phyloP scores from a whole-genome alignment of 179 eudicot species.

The Spinacia oleracea region DNA sequence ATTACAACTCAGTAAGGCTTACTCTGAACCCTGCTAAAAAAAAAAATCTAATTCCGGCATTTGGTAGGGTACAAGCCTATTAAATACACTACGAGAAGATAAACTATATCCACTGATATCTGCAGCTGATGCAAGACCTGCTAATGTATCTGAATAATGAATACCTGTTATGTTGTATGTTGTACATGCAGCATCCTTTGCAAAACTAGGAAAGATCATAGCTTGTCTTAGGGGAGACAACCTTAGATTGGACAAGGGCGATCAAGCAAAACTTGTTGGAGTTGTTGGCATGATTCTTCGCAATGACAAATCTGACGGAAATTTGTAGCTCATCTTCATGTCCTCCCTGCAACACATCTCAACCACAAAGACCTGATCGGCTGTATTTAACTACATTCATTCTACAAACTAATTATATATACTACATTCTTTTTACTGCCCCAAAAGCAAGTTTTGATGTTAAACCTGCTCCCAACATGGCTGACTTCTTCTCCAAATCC shows the following conservation, averaged over 20 bases:
- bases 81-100: conserved; percentile 20
- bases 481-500: conserved; percentile 65
- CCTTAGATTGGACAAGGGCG: conserved; percentile 44
- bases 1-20: not conserved
- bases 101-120: conserved; percentile 27
- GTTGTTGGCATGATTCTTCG: conserved; percentile 73
- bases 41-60: not conserved
- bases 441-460: conserved; percentile 21
- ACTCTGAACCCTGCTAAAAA: no score
- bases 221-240: conserved; percentile 52
- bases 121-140: conserved; percentile 29
- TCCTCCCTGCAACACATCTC: conserved; percentile 62
- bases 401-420: conserved; percentile 33
- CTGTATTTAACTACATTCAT: conserved; percentile 46
- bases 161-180: not conserved
- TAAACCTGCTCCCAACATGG: conserved; percentile 69
- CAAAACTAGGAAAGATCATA: conserved; percentile 41
- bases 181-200: conserved; percentile 24
- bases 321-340: conserved; percentile 44
- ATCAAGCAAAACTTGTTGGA: conserved; percentile 41
- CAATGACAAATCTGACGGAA: conserved; percentile 34
- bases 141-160: conserved; percentile 19
- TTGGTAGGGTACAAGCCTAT: conserved; percentile 33
- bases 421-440: no score
- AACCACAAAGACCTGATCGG: conserved; percentile 42